Base-by-base conservation (phyloP, 108 stramenopile genomes). In the Nitzschia inconspicua region DNA sequence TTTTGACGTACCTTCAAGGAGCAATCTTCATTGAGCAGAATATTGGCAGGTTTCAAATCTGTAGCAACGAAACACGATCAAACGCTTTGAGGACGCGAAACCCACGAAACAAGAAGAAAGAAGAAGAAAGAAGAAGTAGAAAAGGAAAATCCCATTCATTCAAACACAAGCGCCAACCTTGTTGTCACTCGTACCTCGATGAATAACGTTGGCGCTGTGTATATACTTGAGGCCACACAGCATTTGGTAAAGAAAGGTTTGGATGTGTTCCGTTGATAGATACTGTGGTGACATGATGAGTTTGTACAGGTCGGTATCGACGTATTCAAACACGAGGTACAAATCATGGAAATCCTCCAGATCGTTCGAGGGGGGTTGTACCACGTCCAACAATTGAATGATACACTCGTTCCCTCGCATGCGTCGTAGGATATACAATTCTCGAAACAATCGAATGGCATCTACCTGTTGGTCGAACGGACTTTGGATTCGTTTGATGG, bases 281-380 rank as follows among this genome's bases (percentile, higher is more conserved):
- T 95, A 97, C 79, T 99, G 98, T 11, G 96, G 94, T 53, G 91
- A 93, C 79, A 95, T 95, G 68, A 98, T 97, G 25, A 99, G 80
- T 78, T 99, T 99, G 82, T 96, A 94, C 49, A 99, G 69, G 68
- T 99, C 98, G 8, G 98, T 99, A 69, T 99, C 98, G 6, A 98
- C 94, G 57, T 89, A 85, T 73, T 85, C 83, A 68, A 89, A 89
- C n/a, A 89, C 96, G 20, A 94, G 80, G 60, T 95, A 95, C 40
- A 95, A 73, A 68, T 95, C 93, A 57, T 86, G 79, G 60, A 89
- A 87, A 52, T 85, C 80, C 11, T 77, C 67, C 25, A 85, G 46
- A 65, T 89, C 85, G 22, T 79, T 62, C 32, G 79, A 74, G 14
- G 80, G 80, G 43, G 91, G 93, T 36, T 84, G 85, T 5, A 98